Evolutionary conservation across 176 grass and related monocot genomes (phyloP).

Genomic region (Phoenix dactylifera): DNA sequence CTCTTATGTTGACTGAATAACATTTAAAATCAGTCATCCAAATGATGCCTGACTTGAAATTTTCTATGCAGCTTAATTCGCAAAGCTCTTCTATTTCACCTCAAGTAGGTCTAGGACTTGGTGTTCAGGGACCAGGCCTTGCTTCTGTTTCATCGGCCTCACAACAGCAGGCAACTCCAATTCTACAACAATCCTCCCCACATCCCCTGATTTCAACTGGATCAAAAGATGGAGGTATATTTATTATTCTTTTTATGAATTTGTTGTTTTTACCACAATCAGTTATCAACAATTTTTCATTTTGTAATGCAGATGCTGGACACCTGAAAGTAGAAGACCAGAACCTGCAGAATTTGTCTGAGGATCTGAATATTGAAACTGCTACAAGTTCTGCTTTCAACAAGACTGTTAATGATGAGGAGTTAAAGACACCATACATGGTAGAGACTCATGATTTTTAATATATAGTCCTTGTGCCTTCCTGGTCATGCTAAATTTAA

Average conservation of each 20-base stretch:
- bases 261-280: no score
- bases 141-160: slow-evolving; percentile 25
- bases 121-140: slow-evolving; percentile 63
- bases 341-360: slow-evolving; percentile 36
- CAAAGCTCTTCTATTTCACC: slow-evolving; percentile 52
- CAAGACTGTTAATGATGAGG: slow-evolving; percentile 73
- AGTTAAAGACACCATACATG: slow-evolving; percentile 39
- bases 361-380: slow-evolving; percentile 51
- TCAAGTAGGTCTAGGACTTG: slow-evolving; percentile 52
- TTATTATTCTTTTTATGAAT: neutral
- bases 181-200: slow-evolving; percentile 20
- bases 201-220: slow-evolving; percentile 16
- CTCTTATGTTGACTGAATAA: no score
- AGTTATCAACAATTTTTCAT: neutral
- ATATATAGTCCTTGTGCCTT: neutral
- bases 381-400: slow-evolving; percentile 35
- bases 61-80: slow-evolving; percentile 67
- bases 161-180: slow-evolving; percentile 12
- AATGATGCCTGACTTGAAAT: neutral
- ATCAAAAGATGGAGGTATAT: slow-evolving; percentile 16
- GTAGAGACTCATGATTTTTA: slow-evolving; percentile 26
- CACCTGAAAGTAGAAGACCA: slow-evolving; percentile 63
- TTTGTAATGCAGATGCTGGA: slow-evolving; percentile 33
- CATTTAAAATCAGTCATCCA: no score
- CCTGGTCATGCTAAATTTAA: no score